These are phyloP conservation scores for Pichia sp. DNA, from an alignment of 1,139 yeast genomes.

Conservation along the genomic window DNA sequence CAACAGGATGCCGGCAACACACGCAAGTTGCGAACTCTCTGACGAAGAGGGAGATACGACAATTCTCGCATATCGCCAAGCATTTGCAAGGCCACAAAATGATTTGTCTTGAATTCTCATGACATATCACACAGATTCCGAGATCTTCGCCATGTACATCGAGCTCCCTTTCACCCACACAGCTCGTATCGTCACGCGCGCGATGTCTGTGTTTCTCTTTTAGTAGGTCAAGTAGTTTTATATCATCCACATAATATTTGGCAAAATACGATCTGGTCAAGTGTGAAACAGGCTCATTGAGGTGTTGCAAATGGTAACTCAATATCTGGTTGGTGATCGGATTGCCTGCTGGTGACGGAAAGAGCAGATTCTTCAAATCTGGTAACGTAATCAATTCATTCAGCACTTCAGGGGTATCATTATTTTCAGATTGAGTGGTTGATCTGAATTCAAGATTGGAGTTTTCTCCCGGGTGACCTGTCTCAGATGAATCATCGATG, in stretches of 20 bases:
- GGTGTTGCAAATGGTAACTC: slow-evolving; percentile 35
- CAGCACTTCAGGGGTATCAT: slow-evolving; percentile 1
- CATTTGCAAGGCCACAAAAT: slow-evolving; percentile 94
- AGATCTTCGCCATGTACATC: slow-evolving; percentile 18
- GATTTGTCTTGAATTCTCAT: slow-evolving; percentile 65
- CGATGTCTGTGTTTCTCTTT: slow-evolving; percentile 18
- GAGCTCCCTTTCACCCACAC: neutral
- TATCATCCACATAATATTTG: slow-evolving; percentile 22
- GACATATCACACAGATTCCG: slow-evolving; percentile 75
- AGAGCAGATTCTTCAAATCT: slow-evolving; percentile 27
- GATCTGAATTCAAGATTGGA: neutral
- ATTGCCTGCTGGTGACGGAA: slow-evolving; percentile 10
- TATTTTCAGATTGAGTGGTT: neutral
- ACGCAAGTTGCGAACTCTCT: slow-evolving; percentile 79
- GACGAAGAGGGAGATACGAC: slow-evolving; percentile 71
- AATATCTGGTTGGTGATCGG: slow-evolving; percentile 30
- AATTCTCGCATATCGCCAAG: slow-evolving; percentile 79
- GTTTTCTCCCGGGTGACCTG: neutral
- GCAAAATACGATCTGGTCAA: slow-evolving; percentile 44
- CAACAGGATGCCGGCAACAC: slow-evolving; percentile 74
- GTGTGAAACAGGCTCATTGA: slow-evolving; percentile 16
- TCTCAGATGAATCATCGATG: neutral
- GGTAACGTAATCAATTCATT: slow-evolving; percentile 35
- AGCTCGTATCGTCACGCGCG: neutral
- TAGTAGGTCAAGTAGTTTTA: slow-evolving; percentile 31